Evolutionary conservation across 352 stramenopile species (phyloP).

Genomic region (Salisapilia sapeloensis): DNA sequence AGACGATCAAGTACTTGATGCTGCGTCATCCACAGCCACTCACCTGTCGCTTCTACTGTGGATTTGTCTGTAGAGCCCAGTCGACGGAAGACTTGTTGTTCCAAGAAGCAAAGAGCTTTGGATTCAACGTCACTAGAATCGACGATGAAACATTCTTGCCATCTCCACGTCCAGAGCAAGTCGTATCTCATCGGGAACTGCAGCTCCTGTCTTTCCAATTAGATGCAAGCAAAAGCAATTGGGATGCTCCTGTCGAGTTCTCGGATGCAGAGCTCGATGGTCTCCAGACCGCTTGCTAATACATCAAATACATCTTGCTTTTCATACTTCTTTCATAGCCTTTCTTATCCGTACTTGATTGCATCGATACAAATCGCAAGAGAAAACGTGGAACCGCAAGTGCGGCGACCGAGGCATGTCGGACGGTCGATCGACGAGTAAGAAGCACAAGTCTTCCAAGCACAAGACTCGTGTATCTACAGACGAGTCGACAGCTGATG

Average conservation of each 20-base stretch:
- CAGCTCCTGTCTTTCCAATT: constrained; percentile 30
- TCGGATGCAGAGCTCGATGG: constrained; percentile 13
- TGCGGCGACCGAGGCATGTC: no score
- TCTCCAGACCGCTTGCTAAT: constrained; percentile 31
- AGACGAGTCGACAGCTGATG: no score
- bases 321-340: no score
- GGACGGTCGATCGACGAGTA: no score
- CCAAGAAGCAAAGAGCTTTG: constrained; percentile 16
- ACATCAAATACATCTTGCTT: no score
- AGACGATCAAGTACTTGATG: constrained; percentile 50
- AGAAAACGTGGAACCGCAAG: no score
- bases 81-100: constrained; percentile 38
- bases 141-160: constrained; percentile 16
- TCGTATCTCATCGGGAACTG: constrained; percentile 20
- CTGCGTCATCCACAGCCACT: constrained; percentile 14
- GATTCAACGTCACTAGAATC: constrained; percentile 19
- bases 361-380: no score
- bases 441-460: no score
- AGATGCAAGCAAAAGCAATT: constrained; percentile 12
- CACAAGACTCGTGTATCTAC: no score
- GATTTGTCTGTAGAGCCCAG: constrained; percentile 36
- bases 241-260: constrained; percentile 19
- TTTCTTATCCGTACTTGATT: no score
- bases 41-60: constrained; percentile 28
- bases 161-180: constrained; percentile 14